Evolutionary conservation across 2,329 filamentous ascomycete genomes (phyloP).

Genomic region (Pseudophaeomoniella oleicola): DNA sequence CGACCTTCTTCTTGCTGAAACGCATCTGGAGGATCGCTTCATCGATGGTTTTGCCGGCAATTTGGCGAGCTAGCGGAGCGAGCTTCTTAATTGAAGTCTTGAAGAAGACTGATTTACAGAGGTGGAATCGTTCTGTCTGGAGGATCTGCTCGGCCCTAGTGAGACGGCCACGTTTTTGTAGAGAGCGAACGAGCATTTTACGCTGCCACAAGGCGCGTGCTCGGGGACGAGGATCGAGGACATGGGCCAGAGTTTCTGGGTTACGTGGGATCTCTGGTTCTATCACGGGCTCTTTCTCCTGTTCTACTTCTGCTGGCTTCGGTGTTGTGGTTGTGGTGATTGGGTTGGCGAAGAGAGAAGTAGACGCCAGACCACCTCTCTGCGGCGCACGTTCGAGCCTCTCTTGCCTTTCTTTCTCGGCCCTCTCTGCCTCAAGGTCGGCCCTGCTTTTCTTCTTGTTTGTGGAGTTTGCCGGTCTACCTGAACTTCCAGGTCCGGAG

Average conservation of each 20-base stretch:
- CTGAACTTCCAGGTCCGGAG: no score
- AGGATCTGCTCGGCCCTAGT: constrained; percentile 52
- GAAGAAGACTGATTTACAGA: constrained; percentile 54
- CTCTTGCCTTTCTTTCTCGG: constrained; percentile 1
- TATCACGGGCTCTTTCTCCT: background rate
- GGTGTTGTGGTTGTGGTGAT: background rate
- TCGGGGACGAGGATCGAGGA: constrained; percentile 61
- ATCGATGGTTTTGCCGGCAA: constrained; percentile 82
- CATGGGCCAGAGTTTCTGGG: constrained; percentile 32
- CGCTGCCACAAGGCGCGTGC: constrained; percentile 63
- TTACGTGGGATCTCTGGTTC: background rate
- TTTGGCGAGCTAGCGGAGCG: constrained; percentile 69
- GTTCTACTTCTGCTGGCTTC: background rate
- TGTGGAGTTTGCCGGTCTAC: background rate
- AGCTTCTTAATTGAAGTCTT: constrained; percentile 89
- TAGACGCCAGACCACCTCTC: constrained; percentile 4
- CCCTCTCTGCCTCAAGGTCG: no score
- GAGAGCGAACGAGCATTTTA: constrained; percentile 66
- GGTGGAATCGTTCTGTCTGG: constrained; percentile 45
- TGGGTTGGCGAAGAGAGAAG: constrained; percentile 6
- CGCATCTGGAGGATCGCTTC: constrained; percentile 91
- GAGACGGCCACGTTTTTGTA: constrained; percentile 53
- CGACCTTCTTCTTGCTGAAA: constrained; percentile 87
- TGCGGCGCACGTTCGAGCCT: no score
- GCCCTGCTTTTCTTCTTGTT: constrained; percentile 2